Base-by-base conservation (phyloP, 2,329 filamentous ascomycete genomes). In the Pseudogymnoascus sp. region DNA sequence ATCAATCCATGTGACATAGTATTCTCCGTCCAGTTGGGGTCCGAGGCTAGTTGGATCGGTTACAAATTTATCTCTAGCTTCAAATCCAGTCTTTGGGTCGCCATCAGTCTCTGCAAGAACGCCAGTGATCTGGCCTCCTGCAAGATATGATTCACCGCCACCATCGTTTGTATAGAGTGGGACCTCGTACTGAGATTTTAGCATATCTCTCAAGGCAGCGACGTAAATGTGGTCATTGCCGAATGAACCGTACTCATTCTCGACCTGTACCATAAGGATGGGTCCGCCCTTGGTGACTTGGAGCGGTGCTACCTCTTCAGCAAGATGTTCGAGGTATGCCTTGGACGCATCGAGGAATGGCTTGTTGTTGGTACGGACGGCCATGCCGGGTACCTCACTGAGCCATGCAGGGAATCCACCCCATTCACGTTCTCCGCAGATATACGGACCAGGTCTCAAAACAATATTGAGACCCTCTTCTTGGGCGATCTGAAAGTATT, bases 171-270 rank as follows among this genome's bases (percentile, higher is more conserved):
- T 82, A 62, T 82, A 82, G 0, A 82, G 69, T 3, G 74, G 71
- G 4, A 78, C 70, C 5, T 79, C 76, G 61, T 80, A 82, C 50
- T 74, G 75, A 0, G 64, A 67, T 5, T 66, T 70, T n/a, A 82
- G 70, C 5, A 80, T 77, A 61, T 80, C 75, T 6, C 75, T 70
- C 23, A 81, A 50, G 0, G 73, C 74, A 4, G 68, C 66, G 5
- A 76, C 78, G 66, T 83, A 82, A 1, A 69, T 67, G 62, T 81
- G 78, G 63, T 82, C 74, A 4, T 71, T 71, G 14, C 78, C 80
- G 53, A 78, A 82, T 21, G 75, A 79, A 0, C 81, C 80, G 63
- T 82, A 83, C 66, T 82, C 81, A 61, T 82, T 83, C 66, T 83
- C 81, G 11, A 81, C 74, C 64, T 83, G 78, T 36, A 75, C 76